phyloP scores from a whole-genome alignment of 2,329 filamentous ascomycete species.

The Aspergillus clavatus region DNA sequence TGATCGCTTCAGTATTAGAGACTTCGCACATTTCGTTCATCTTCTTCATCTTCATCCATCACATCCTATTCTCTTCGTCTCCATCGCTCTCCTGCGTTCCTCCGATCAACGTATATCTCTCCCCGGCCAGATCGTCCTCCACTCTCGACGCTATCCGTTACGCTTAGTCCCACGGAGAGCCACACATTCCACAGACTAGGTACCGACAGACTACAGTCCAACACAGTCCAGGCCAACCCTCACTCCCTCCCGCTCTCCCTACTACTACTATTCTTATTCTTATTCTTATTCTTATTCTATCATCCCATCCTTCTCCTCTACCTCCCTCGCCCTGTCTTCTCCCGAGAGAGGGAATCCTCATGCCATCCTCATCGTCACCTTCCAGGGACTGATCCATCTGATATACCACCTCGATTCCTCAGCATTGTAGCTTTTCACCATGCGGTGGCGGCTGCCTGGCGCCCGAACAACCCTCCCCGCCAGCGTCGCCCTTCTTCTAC shows the following conservation, averaged over 20 bases:
- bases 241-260: slow-evolving; percentile 1
- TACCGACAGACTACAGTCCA: too few relatives aligned
- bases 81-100: slow-evolving; percentile 19
- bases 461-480: slow-evolving; percentile 51
- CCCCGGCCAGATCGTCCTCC: neutral
- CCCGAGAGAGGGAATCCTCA: neutral
- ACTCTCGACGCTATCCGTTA: too few relatives aligned
- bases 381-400: slow-evolving; percentile 6
- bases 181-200: too few relatives aligned
- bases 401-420: neutral
- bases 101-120: too few relatives aligned
- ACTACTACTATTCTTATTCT: neutral
- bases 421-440: slow-evolving; percentile 44
- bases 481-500: slow-evolving; percentile 55
- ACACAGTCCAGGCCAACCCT: too few relatives aligned
- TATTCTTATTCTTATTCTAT: slow-evolving; percentile 1
- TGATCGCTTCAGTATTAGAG: neutral
- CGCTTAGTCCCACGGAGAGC: neutral
- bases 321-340: too few relatives aligned
- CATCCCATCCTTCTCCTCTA: neutral
- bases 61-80: slow-evolving; percentile 3
- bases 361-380: slow-evolving; percentile 1
- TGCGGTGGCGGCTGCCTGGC: slow-evolving; percentile 62
- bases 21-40: neutral
- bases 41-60: neutral